Percentiles rank a stretch among this genome's conserved stretches.
Evolutionary conservation across 768 basidiomycete species (phyloP).

Genomic region (Phaffia tasmanica): DNA sequence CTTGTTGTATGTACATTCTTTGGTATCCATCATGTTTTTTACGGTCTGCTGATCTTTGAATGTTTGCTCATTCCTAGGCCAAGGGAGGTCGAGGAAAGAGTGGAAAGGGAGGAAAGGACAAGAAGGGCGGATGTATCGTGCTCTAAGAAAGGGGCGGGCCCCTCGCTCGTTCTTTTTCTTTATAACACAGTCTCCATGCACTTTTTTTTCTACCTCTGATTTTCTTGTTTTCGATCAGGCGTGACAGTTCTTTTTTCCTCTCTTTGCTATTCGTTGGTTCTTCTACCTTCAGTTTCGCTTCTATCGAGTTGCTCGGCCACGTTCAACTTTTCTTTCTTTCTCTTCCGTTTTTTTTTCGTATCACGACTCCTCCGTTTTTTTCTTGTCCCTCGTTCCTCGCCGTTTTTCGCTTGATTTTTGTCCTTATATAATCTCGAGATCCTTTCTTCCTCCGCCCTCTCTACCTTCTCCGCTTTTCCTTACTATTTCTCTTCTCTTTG

Average conservation of each 20-base stretch:
- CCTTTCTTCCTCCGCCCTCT: neutral
- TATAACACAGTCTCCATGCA: neutral
- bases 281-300: neutral
- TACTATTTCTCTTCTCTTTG: neutral
- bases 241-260: neutral
- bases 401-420: too few relatives aligned
- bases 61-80: conserved; percentile 1
- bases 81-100: conserved; percentile 25
- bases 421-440: too few relatives aligned
- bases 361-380: neutral
- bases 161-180: conserved; percentile 7
- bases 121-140: conserved; percentile 23
- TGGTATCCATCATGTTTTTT: neutral
- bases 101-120: conserved; percentile 6
- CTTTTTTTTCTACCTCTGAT: neutral
- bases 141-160: conserved; percentile 11
- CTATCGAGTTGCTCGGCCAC: neutral
- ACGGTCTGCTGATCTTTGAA: neutral
- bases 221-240: conserved; percentile 1
- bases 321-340: neutral
- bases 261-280: too few relatives aligned
- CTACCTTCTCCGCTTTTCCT: neutral
- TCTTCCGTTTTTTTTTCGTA: neutral
- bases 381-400: neutral
- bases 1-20: conserved; percentile 38